Evolutionary conservation across 805 yeast genomes (phyloP), one percentile per base, ranked within the genome.

Genomic region (Zygosaccharomyces bailii): DNA sequence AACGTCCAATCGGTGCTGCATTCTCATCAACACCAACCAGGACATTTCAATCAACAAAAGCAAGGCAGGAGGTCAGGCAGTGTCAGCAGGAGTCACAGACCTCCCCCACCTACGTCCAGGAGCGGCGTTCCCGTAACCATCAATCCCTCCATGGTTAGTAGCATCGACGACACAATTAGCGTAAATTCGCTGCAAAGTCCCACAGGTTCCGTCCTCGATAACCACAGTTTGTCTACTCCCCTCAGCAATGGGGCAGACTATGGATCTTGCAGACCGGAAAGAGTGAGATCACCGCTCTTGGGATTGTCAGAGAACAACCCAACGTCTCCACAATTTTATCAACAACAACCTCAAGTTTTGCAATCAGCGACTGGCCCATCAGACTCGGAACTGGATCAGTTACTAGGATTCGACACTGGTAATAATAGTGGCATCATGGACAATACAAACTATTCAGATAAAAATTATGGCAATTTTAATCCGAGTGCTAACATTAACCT

Each of bases 61-160:
- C 41, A 29, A 30, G 50, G 42, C 19, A 53, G 39, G 34, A 42
- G 59, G 25, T 49, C 58, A 1, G 43, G 53, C 8, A 54, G 58
- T 43, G 39, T 51, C n/a, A 54, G 50, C 40, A 47, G 54, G 39
- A 51, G 54, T 35, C 55, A 53, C 27, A 53, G 51, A 32, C 48
- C 50, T 24, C 44, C 45, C 8, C 40, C 40, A 27, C 31, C 45
- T 7, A 39, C 45, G 21, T 27, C 46, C 19, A 30, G 25, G 11
- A 16, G 42, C 7, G 35, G 50, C 23, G 40, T 45, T 1, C 54
- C 50, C 1, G 39, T 46, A 14, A 50, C 53, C 4, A 45, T 55
- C 8, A 52, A 56, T 30, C 54, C 57, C 21, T 43, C 51, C 13
- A 33, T 45, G 25, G 49, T 52, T 16, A 48, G 50, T 13, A 50